Evolutionary conservation across 805 yeast species (phyloP), one percentile per base, ranked within the genome.

Genomic region (Cyberlindnera xishuangbannaensis): DNA sequence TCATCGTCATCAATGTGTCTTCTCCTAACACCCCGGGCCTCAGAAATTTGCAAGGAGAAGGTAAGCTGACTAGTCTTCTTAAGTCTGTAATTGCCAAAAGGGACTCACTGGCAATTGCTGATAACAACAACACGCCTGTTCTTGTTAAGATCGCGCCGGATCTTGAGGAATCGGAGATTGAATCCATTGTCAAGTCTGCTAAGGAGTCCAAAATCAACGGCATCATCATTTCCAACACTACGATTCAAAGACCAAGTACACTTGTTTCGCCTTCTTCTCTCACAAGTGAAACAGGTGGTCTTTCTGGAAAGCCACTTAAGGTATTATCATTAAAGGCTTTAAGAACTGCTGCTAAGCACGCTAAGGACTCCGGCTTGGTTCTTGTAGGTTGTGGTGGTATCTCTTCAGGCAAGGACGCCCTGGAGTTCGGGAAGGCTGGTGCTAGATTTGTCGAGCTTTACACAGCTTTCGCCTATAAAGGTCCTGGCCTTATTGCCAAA

Each of bases 1-100:
- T 84, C 7, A 65, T 90, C 41, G 90, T 90, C 14, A 74, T 90
- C 44, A 90, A 90, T 51, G 95, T 90, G 11, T 86, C 96, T 1
- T 83, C 95, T 30, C 97, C 97, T 33, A 90, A 90, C 55, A 90
- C 97, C 1, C 97, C 97, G 5, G 97, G 97, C 2, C 69, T 90
- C 46, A 74, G 97, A 51, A 84, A 78, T 47, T 69, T 90, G 46
- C 97, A 90, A 63, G 73, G 64, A 36, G 95, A 84, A 47, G 67
- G 67, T 36, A 83, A 82, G 55, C 69, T 90, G 39, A 74, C 85
- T 7, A 67, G 67, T 22, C 64, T 90, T 48, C 67, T 90, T 47
- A 61, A 71, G 8, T 62, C 76, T 10, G 87, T 90, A 21, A 77
- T 87, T 10, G 56, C 61, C 1, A 87, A 83, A 54, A 74, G 97